Base-by-base conservation (phyloP, 2,329 filamentous ascomycete species). In the Paraconiothyrium sp. region DNA sequence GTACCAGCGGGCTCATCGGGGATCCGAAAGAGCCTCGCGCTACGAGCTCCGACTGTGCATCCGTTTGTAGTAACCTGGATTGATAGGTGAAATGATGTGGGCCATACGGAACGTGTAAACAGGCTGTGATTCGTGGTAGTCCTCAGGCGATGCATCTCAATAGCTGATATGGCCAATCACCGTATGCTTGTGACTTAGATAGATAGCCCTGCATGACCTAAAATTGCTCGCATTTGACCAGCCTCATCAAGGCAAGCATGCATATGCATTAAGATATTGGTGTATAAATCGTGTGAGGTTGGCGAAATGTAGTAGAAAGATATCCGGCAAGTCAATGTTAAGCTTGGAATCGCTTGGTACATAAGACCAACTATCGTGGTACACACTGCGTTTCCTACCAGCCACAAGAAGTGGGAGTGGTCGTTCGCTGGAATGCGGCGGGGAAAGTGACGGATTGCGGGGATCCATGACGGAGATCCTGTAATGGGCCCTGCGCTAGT, bases 1-100 rank as follows among this genome's bases (percentile, higher is more conserved):
- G 20, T 34, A 43, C 9, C 14, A 43, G 27, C 52, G 52, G 52
- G 39, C 27, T 44, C n/a, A 55, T 55, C 52, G 52, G 52, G 52
- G 52, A 55, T 55, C 52, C 52, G 52, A 55, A 32, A 55, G 14
- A 44, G 52, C 39, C 27, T 55, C 52, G 52, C 7, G 11, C 39
- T 55, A 20, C 52, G 37, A 44, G 39, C 34, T 55, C 39, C 52
- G 52, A 44, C 27, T 35, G 39, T 32, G 16, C 24, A 55, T 24
- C 39, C 27, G 39, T 34, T 20, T n/a, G 1, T 16, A 46, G 27
- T 34, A 20, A 22, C 9, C 14, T 44, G 39, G 7, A 16, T 9
- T 35, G 9, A 13, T 46, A 20, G 27, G 39, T 8, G 37, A 55
- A 20, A 16, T 55, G 39, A 11, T 24, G 52, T 27, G 16, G 39